Conservation (phyloP, 2,329 filamentous ascomycete species). For the Monascus ruber region DNA sequence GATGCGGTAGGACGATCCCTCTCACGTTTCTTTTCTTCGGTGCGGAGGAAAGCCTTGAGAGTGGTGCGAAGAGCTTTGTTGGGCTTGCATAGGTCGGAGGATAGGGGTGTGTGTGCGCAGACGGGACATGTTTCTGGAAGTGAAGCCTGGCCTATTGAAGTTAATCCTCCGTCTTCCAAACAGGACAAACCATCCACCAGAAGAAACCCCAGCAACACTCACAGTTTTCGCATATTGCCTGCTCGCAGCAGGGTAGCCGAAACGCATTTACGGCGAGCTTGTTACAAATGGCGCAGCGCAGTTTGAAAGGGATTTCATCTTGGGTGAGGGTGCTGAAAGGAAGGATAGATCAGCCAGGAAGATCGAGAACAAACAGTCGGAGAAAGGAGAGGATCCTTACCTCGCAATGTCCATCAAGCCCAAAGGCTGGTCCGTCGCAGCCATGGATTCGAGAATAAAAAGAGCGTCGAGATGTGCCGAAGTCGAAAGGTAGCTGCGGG, state of each 20-base stretch:
- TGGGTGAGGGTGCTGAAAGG: slow-evolving; percentile 56
- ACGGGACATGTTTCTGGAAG: slow-evolving; percentile 75
- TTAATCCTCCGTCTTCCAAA: too few relatives aligned
- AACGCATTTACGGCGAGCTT: slow-evolving; percentile 84
- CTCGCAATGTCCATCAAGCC: slow-evolving; percentile 34
- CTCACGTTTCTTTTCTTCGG: slow-evolving; percentile 80
- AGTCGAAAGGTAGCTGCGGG: neutral
- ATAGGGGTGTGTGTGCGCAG: slow-evolving; percentile 83
- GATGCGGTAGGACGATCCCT: slow-evolving; percentile 39
- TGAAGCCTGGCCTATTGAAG: slow-evolving; percentile 55
- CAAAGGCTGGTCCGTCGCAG: slow-evolving; percentile 27
- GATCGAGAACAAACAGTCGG: neutral
- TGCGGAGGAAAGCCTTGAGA: slow-evolving; percentile 80
- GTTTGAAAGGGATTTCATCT: slow-evolving; percentile 87
- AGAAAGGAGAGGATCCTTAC: slow-evolving; percentile 10
- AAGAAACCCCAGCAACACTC: slow-evolving; percentile 25
- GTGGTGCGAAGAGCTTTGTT: slow-evolving; percentile 89
- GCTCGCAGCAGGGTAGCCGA: slow-evolving; percentile 87
- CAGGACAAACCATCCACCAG: neutral
- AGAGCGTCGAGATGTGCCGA: neutral
- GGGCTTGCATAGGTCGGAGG: slow-evolving; percentile 72
- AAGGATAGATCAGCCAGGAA: neutral
- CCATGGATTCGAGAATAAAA: slow-evolving; percentile 17
- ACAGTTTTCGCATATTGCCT: slow-evolving; percentile 88
- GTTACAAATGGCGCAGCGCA: slow-evolving; percentile 88